A percentile compares a stretch with the other conserved stretches of the same genome.
Conservation (phyloP, 176 grass and related monocot genomes). For the Triticum turgidum region DNA sequence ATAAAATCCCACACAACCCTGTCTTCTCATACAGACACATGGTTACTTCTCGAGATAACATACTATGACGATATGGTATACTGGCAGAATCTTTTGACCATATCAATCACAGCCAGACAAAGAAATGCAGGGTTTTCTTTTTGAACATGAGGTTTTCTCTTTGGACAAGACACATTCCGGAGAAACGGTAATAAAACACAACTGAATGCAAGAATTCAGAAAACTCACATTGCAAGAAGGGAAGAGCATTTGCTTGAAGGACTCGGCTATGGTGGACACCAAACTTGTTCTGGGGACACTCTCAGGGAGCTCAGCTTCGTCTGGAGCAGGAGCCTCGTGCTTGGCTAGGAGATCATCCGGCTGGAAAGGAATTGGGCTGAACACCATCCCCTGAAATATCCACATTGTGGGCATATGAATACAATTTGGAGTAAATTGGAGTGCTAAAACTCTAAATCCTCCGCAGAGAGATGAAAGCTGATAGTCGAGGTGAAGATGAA, state of each 20-base stretch:
- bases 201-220: not conserved
- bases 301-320: constrained; percentile 34
- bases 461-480: not conserved
- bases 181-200: not conserved
- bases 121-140: not conserved
- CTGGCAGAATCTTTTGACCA: not conserved
- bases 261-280: constrained; percentile 32
- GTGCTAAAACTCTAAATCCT: not conserved
- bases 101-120: not conserved
- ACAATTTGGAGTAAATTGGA: not conserved
- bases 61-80: not conserved
- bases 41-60: not conserved
- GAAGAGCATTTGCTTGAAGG: constrained; percentile 64
- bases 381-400: constrained; percentile 67
- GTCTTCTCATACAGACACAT: not conserved
- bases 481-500: not conserved
- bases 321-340: constrained; percentile 30
- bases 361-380: constrained; percentile 79
- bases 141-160: not conserved
- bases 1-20: not conserved
- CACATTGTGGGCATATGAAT: not conserved
- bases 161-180: not conserved
- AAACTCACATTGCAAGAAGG: constrained; percentile 54
- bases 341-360: constrained; percentile 40
- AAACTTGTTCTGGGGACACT: constrained; percentile 16